These are phyloP conservation scores for Cyphellophora europaea DNA, from an alignment of 2,329 filamentous ascomycete species.

Conservation along the genomic window DNA sequence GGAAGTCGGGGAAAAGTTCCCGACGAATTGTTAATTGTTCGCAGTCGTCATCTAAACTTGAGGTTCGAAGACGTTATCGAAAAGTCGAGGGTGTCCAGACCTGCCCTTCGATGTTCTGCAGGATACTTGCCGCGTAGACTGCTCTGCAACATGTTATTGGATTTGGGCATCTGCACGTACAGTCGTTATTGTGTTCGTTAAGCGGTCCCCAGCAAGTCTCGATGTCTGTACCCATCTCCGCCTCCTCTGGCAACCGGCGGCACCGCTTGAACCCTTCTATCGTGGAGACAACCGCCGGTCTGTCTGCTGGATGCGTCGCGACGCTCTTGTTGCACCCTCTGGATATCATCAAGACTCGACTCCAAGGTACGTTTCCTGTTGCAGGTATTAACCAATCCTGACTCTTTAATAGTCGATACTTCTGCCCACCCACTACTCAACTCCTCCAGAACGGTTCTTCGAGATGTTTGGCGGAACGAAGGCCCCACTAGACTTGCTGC, in stretches of 20 bases:
- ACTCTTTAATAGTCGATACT: conserved; percentile 48
- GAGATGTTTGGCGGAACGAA: conserved; percentile 44
- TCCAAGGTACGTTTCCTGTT: conserved; percentile 69
- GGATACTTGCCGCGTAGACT: too few species aligned
- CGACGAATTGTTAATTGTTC: too few species aligned
- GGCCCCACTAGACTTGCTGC: conserved; percentile 46
- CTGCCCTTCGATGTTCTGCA: too few species aligned
- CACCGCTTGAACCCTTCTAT: conserved; percentile 63
- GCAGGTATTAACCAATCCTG: too few species aligned
- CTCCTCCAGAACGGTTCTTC: conserved; percentile 43
- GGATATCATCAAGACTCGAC: conserved; percentile 90
- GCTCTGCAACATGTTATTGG: conserved; percentile 13
- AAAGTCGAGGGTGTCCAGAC: too few species aligned
- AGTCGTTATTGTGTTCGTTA: conserved; percentile 11
- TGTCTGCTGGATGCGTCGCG: conserved; percentile 77
- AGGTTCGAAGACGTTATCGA: too few species aligned
- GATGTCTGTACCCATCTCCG: conserved; percentile 3
- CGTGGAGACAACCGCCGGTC: conserved; percentile 81
- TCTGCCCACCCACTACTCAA: conserved; percentile 38
- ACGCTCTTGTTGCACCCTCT: conserved; percentile 85
- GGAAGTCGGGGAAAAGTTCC: too few species aligned
- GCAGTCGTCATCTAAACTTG: too few species aligned
- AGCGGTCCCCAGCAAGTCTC: too few species aligned
- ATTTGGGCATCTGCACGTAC: conserved; percentile 14
- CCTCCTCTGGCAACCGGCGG: too few species aligned